Evolutionary conservation across 805 yeast species (phyloP).

Genomic region (Zygosaccharomyces kombuchaensis): DNA sequence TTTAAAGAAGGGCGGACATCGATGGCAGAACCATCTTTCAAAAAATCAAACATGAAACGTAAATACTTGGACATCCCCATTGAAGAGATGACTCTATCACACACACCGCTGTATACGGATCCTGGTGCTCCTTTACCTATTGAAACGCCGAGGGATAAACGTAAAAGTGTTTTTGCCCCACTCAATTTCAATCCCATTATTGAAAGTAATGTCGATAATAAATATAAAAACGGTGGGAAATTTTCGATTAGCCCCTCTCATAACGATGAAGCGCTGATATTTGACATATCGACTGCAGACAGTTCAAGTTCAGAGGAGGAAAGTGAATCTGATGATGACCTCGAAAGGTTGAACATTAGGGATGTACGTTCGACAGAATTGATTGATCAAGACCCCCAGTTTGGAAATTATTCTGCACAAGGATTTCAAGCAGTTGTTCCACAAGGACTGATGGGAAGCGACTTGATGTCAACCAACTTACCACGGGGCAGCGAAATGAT

Average conservation of each 20-base stretch:
- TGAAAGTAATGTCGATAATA: constrained; percentile 71
- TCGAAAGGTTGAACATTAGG: constrained; percentile 21
- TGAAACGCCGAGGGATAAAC: constrained; percentile 42
- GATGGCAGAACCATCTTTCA: constrained; percentile 4
- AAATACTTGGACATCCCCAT: constrained; percentile 49
- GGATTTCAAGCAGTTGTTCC: constrained; percentile 17
- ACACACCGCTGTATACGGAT: constrained; percentile 59
- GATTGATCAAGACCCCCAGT: constrained; percentile 18
- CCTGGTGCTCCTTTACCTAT: constrained; percentile 83
- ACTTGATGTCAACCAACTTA: constrained; percentile 8
- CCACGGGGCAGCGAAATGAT: constrained; percentile 11
- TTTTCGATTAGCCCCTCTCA: constrained; percentile 46
- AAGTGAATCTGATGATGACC: constrained; percentile 28
- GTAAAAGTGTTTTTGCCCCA: constrained; percentile 74
- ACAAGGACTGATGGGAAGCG: constrained; percentile 12
- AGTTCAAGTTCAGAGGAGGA: constrained; percentile 33
- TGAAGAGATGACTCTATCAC: constrained; percentile 52
- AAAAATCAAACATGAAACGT: constrained; percentile 19
- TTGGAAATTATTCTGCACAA: constrained; percentile 13
- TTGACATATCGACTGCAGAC: constrained; percentile 30
- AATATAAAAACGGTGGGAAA: constrained; percentile 87
- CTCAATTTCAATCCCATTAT: constrained; percentile 76
- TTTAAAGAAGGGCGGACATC: constrained; percentile 9
- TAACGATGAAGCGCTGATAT: constrained; percentile 32
- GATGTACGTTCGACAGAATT: constrained; percentile 21